These are phyloP conservation scores for Phytophthora kernoviae DNA, from an alignment of 352 stramenopile species.

Conservation along the genomic window DNA sequence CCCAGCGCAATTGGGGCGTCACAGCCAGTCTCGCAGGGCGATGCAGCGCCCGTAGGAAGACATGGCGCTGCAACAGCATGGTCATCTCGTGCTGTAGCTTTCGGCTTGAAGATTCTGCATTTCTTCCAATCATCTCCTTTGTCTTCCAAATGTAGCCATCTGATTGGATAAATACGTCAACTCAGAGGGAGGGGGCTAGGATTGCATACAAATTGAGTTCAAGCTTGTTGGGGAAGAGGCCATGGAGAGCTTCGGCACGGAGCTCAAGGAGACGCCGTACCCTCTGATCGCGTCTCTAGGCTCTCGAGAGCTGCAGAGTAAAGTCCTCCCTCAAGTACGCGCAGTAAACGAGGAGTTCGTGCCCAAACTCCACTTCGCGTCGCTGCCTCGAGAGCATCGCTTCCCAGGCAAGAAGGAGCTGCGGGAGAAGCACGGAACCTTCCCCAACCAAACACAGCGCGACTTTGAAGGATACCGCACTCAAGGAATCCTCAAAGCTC, in stretches of 20 bases:
- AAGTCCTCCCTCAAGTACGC: constrained; percentile 70
- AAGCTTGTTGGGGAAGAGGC: constrained; percentile 4
- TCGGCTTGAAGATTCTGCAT: neutral
- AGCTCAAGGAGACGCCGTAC: constrained; percentile 89
- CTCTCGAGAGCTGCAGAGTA: constrained; percentile 73
- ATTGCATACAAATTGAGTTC: neutral
- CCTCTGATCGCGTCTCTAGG: constrained; percentile 83
- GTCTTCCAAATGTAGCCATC: neutral
- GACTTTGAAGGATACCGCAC: constrained; percentile 79
- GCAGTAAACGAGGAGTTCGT: constrained; percentile 85
- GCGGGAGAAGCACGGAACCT: constrained; percentile 84
- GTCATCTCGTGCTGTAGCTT: neutral
- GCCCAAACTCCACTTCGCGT: constrained; percentile 76
- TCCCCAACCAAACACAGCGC: constrained; percentile 83
- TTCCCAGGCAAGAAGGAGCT: constrained; percentile 87
- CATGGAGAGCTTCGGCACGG: constrained; percentile 86
- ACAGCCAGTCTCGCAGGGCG: neutral
- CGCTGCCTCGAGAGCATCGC: constrained; percentile 72
- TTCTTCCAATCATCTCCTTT: no score
- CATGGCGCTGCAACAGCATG: constrained; percentile 7
- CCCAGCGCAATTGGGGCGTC: constrained; percentile 2
- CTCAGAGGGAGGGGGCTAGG: constrained; percentile 10
- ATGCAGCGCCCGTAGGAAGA: constrained; percentile 3
- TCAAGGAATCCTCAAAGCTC: constrained; percentile 76
- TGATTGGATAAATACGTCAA: neutral